Evolutionary conservation across 768 basidiomycete species (phyloP), one percentile per base, ranked within the genome.

Genomic region (Sarcodon aspratus): DNA sequence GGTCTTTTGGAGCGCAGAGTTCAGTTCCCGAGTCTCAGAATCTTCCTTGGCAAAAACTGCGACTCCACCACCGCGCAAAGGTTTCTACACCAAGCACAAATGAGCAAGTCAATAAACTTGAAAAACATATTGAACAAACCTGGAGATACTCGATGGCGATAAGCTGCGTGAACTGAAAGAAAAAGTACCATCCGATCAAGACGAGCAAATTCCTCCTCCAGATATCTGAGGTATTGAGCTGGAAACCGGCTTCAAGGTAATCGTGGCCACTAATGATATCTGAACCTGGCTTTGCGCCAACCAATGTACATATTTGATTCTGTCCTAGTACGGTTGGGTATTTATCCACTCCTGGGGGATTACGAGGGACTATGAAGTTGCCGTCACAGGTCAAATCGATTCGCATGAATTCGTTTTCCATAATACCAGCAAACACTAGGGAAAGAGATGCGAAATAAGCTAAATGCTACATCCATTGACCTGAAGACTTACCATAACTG

Each of bases 381-480:
- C 85, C 85, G 55, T 83, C 79, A 56, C 86, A 90, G 9, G 66
- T 67, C 42, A 87, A 59, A 15, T 73, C 62, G 34, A 80, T 77
- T 13, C 78, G 76, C 69, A 71, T 76, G 64, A 92, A 91, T 61
- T 95, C 91, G 61, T 93, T 93, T 63, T 85, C 80, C 80, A 94
- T 85, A 35, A 75, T 68, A 2, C 78, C 80, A 54, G 84, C 77
- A 74, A 85, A 92, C 0, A 78, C 80, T 80, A 49, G 18, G n/a
- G 48, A n/a, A 7, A 37, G 1, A 38, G 8, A 21, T 45, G 47
- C 36, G 45, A 36, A 44, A 36, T 46, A 36, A 12, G 38, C 21
- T 33, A 6, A 48, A 13, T 9, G 18, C 10, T 37, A 36, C 13
- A 15, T 34, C 13, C 10, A 27, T 27, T 11, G 17, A 9, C 21